Conservation (phyloP, 2,329 filamentous ascomycete genomes). For the Trichoderma sp. region DNA sequence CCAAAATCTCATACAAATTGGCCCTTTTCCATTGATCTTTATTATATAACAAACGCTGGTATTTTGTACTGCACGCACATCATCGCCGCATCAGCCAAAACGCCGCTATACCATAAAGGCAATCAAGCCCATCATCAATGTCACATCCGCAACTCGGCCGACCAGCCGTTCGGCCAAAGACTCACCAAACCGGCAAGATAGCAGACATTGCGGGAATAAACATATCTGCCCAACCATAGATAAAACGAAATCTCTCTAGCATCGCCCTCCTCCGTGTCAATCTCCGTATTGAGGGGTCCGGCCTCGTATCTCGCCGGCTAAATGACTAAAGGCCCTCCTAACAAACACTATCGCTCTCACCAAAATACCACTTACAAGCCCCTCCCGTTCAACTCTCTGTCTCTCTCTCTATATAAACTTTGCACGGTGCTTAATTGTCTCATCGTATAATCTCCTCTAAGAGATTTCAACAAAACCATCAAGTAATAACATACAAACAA, state of each 20-base stretch:
- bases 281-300: neutral
- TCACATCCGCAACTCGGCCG: constrained; percentile 2
- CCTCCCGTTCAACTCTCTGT: neutral
- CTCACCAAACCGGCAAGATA: neutral
- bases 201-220: neutral
- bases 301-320: neutral
- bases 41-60: too few relatives aligned
- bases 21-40: too few relatives aligned
- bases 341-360: neutral
- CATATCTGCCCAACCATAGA: too few relatives aligned
- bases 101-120: neutral
- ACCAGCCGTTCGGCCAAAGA: neutral
- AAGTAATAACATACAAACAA: neutral
- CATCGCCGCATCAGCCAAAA: neutral
- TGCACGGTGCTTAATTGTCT: neutral
- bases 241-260: too few relatives aligned
- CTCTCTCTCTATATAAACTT: neutral
- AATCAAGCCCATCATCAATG: neutral
- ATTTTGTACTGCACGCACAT: neutral
- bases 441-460: neutral
- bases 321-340: neutral
- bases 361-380: neutral
- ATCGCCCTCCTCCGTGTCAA: neutral
- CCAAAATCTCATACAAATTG: too few relatives aligned
- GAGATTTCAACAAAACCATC: neutral